These are phyloP conservation scores for Paramarasmius palmivorus DNA, from an alignment of 1,284 basidiomycete genomes.

Conservation along the genomic window DNA sequence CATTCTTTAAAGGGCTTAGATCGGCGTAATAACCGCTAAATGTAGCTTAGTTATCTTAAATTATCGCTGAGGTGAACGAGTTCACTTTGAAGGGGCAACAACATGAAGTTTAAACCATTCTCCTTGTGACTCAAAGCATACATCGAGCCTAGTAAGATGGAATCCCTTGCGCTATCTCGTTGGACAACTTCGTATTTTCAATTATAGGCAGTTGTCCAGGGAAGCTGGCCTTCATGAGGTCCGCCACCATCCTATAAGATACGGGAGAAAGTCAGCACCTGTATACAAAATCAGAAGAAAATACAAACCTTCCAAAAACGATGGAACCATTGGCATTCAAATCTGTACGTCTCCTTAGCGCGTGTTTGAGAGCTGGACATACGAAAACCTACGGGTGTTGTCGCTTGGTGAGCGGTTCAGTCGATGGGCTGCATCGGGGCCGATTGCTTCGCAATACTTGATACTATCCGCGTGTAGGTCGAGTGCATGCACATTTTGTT, in stretches of 20 bases:
- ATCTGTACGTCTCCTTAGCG: constrained; percentile 20
- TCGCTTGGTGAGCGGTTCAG: constrained; percentile 41
- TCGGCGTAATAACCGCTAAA: too few species aligned
- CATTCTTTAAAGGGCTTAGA: too few species aligned
- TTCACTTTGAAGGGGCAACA: too few species aligned
- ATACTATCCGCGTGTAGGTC: constrained; percentile 44
- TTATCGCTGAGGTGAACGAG: too few species aligned
- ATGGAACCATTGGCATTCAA: constrained; percentile 36
- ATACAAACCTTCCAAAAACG: constrained; percentile 34
- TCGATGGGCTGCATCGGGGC: constrained; percentile 39
- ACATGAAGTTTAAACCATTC: too few species aligned
- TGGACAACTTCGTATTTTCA: constrained; percentile 30
- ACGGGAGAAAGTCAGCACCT: neutral
- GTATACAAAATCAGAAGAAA: neutral
- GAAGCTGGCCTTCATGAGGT: constrained; percentile 34
- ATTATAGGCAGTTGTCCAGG: constrained; percentile 34
- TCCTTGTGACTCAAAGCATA: neutral
- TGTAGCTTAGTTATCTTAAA: too few species aligned
- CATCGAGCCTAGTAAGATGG: constrained; percentile 18
- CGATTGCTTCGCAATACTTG: constrained; percentile 41
- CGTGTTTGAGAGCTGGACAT: constrained; percentile 4
- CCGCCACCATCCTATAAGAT: constrained; percentile 6
- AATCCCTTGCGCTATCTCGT: constrained; percentile 27
- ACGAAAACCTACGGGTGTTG: constrained; percentile 34
- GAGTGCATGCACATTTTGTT: constrained; percentile 37